phyloP scores from a whole-genome alignment of 345 rosid species.

The Lepidium sativum region DNA sequence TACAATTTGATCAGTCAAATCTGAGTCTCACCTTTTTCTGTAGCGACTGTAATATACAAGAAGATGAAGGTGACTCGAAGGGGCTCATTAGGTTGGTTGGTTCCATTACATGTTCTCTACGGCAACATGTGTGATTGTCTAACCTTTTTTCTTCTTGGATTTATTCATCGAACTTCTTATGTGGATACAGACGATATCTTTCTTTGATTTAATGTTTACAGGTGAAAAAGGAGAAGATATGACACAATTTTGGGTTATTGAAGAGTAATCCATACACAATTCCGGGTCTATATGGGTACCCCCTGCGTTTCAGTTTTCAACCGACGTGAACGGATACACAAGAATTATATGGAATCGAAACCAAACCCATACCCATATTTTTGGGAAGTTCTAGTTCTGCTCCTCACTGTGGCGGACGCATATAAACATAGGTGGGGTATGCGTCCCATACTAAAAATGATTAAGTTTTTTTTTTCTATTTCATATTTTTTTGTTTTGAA shows the following conservation, averaged over 20 bases:
- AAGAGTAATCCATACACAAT: too few species aligned
- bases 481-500: too few species aligned
- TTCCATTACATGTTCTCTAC: neutral
- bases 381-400: too few species aligned
- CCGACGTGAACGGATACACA: too few species aligned
- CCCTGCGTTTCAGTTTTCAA: too few species aligned
- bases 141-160: slow-evolving; percentile 7
- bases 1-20: neutral
- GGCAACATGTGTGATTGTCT: slow-evolving; percentile 9
- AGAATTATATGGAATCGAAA: too few species aligned
- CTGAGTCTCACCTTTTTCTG: neutral
- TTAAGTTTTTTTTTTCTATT: too few species aligned
- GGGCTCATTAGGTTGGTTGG: neutral
- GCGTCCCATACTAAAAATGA: too few species aligned
- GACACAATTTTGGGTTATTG: neutral
- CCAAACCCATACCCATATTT: too few species aligned
- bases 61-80: neutral
- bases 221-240: neutral
- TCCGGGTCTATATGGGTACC: too few species aligned
- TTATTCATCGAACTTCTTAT: neutral
- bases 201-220: neutral
- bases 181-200: slow-evolving; percentile 1
- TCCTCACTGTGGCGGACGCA: too few species aligned
- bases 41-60: neutral
- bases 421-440: too few species aligned